Base-by-base conservation (phyloP, 2,329 filamentous ascomycete genomes). In the Curvularia lunata region DNA sequence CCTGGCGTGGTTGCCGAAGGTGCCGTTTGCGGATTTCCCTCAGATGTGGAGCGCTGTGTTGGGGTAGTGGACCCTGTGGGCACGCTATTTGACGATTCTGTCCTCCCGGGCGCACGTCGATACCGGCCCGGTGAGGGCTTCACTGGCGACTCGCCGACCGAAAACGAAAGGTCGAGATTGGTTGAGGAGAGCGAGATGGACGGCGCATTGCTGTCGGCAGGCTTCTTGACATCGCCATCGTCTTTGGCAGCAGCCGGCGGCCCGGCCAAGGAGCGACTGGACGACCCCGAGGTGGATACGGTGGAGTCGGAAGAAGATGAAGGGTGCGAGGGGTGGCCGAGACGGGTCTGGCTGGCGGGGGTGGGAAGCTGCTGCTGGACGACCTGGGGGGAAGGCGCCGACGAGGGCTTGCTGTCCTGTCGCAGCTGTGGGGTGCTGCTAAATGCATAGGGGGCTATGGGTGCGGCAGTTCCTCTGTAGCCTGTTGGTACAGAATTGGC, bases 81-180 rank as follows among this genome's bases (percentile, higher is more conserved):
- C 19, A 72, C 65, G 48, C 74, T 73, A 61, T 70, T 68, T 66
- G 77, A 68, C 71, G 80, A 63, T 79, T 83, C 64, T 87, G 80
- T 77, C 59, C 85, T 81, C 64, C 85, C 84, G 56, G 84, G 81
- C 54, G 83, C 83, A 58, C 92, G 88, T 68, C 92, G 86, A 75
- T 97, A 97, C 58, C 94, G 87, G 74, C 97, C 92, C 1, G 91
- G 91, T 1, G 90, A 87, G 21, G 88, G 82, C 69, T 92, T 92
- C 45, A 81, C 77, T 21, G 86, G 81, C 4, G 83, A 81, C 41
- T 88, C 83, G 51, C 88, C 83, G 51, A 79, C 64, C 27, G 80
- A 76, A 78, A 88, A 70, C 66, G 83, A 78, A 74, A 87, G 63
- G 78, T 84, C 84, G 48, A 86, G 83, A 25, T 82, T 76, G 47